Evolutionary conservation across 1,139 yeast species (phyloP), one percentile per base, ranked within the genome.

Genomic region (Candida sojae): DNA sequence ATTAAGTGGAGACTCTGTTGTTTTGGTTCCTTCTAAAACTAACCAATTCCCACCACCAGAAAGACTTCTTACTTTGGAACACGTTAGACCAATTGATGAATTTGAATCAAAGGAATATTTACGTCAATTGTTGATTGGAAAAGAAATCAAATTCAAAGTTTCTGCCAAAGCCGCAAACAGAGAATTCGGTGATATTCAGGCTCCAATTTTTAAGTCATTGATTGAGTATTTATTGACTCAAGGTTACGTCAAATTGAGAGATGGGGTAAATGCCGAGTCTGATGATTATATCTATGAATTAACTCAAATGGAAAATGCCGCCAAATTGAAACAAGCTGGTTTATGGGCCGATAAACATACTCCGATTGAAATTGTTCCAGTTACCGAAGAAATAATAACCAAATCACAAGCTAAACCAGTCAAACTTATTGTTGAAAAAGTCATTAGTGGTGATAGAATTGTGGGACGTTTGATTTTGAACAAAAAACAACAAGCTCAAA

Each of bases 371-470:
- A 44, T 66, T 11, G 64, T 79, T 44, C 39, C 51, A 39, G 67
- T 83, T 39, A 67, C 76, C 26, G 73, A 69, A 12, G 62, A 60
- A 9, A 67, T 77, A 39, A 66, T 73, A 48, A 60, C 63, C 17
- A 63, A 63, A 47, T 74, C 83, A 6, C 66, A 63, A 48, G 31
- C 43, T 5, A 51, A 65, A 28, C 82, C 85, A 33, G 66, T 82
- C 52, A 71, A 76, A 13, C 75, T 86, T 23, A 77, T 89, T 50
- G 84, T 89, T 31, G 96, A 89, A 64, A 82, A 80, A 58, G 95
- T 86, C 23, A 76, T 88, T 50, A 74, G 86, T 55, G 96, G 96
- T 45, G 96, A 90, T 65, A 71, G 96, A 47, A 65, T 88, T 35
- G 68, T 85, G 47, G 79, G 81, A 39, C 73, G 96, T 51, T 61